These are phyloP conservation scores for Vitis hybrid DNA, from an alignment of 177 flowering plant species.

Conservation along the genomic window DNA sequence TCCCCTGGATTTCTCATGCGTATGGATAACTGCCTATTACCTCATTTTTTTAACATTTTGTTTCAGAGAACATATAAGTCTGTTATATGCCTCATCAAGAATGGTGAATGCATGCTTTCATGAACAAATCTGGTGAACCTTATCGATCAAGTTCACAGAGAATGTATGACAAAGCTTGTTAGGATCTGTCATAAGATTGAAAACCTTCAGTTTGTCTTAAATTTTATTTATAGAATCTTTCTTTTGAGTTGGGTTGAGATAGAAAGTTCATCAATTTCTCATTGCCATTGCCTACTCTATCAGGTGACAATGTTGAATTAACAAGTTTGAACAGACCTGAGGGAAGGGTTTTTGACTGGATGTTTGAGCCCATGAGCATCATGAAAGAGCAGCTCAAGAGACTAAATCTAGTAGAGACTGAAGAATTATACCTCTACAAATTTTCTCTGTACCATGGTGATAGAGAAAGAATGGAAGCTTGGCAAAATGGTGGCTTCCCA, in stretches of 20 bases:
- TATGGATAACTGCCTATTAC: constrained; percentile 16
- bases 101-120: neutral
- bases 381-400: constrained; percentile 37
- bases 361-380: constrained; percentile 42
- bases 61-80: neutral
- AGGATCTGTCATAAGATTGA: no score
- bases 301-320: constrained; percentile 39
- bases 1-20: constrained; percentile 41
- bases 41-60: no score
- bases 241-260: neutral
- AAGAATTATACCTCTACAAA: constrained; percentile 29
- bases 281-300: neutral
- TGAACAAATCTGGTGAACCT: neutral
- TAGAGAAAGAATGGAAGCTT: constrained; percentile 25
- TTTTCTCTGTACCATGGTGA: constrained; percentile 30
- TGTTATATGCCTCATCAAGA: neutral
- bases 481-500: constrained; percentile 43
- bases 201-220: no score
- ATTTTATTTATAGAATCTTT: no score
- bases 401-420: constrained; percentile 23
- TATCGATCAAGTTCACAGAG: neutral
- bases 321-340: constrained; percentile 37
- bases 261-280: neutral
- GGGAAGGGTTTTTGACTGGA: constrained; percentile 45
- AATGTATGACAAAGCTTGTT: no score